Conservation (phyloP, 768 basidiomycete genomes). For the Phaeotremella fagi region DNA sequence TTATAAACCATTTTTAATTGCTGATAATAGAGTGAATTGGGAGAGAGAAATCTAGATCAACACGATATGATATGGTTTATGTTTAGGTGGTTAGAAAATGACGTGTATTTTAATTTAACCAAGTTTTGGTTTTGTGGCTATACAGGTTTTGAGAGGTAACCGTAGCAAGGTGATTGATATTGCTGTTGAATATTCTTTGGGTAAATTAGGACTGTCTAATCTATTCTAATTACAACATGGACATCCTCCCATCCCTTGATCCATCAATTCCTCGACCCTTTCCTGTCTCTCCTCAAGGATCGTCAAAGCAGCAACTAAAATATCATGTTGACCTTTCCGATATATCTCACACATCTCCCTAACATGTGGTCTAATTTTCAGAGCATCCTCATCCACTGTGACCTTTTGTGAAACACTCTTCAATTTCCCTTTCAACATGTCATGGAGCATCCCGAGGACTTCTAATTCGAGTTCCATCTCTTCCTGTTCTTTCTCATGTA, state of each 20-base stretch:
- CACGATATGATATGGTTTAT: neutral
- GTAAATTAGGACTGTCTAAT: too few relatives aligned
- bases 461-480: slow-evolving; percentile 61
- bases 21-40: slow-evolving; percentile 1
- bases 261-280: slow-evolving; percentile 30
- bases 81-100: neutral
- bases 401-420: slow-evolving; percentile 10
- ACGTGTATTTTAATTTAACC: neutral
- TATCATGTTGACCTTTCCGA: slow-evolving; percentile 53
- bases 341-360: slow-evolving; percentile 64
- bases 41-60: neutral
- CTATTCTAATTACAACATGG: too few relatives aligned
- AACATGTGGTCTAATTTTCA: too few relatives aligned
- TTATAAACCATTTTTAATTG: slow-evolving; percentile 44
- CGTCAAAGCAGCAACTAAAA: slow-evolving; percentile 28
- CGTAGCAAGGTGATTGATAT: too few relatives aligned
- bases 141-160: too few relatives aligned
- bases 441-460: slow-evolving; percentile 60
- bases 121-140: too few relatives aligned
- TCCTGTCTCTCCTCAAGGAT: slow-evolving; percentile 32
- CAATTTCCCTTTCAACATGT: slow-evolving; percentile 57
- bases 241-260: slow-evolving; percentile 36
- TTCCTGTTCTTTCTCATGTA: slow-evolving; percentile 32
- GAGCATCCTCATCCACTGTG: slow-evolving; percentile 52
- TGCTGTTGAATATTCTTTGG: too few relatives aligned